Conservation (phyloP, 2,329 filamentous ascomycete genomes). For the Phoma sp. region DNA sequence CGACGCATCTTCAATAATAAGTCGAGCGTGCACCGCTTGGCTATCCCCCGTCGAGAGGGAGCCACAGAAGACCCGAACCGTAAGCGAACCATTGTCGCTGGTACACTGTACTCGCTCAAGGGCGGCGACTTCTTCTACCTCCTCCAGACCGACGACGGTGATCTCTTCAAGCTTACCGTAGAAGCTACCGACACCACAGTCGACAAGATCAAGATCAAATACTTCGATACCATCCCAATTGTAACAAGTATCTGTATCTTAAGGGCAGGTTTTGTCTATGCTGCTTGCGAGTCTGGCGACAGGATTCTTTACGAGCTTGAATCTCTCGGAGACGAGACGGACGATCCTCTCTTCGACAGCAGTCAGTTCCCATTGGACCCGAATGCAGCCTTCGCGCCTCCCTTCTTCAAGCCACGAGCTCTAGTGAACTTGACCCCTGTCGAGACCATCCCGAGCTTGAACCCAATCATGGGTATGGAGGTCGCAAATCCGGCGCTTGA, state of each 20-base stretch:
- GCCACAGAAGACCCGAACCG: constrained; percentile 90
- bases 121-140: constrained; percentile 93
- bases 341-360: constrained; percentile 84
- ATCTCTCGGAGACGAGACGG: constrained; percentile 93
- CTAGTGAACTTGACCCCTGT: constrained; percentile 84
- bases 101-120: constrained; percentile 97
- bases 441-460: constrained; percentile 86
- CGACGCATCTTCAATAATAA: constrained; percentile 77
- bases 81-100: constrained; percentile 84
- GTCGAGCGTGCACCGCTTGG: constrained; percentile 84
- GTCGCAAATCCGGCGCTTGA: constrained; percentile 89
- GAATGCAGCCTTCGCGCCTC: constrained; percentile 72
- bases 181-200: constrained; percentile 77
- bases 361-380: constrained; percentile 82
- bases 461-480: constrained; percentile 89
- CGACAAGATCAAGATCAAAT: constrained; percentile 86
- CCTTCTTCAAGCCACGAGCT: constrained; percentile 83
- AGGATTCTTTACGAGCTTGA: constrained; percentile 97
- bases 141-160: constrained; percentile 95
- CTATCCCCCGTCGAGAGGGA: constrained; percentile 85
- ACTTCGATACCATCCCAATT: constrained; percentile 94
- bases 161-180: constrained; percentile 94
- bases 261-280: constrained; percentile 94
- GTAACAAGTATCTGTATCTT: constrained; percentile 88
- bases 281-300: constrained; percentile 90